Conservation (phyloP, 768 basidiomycete species). For the Cubamyces lactineus region DNA sequence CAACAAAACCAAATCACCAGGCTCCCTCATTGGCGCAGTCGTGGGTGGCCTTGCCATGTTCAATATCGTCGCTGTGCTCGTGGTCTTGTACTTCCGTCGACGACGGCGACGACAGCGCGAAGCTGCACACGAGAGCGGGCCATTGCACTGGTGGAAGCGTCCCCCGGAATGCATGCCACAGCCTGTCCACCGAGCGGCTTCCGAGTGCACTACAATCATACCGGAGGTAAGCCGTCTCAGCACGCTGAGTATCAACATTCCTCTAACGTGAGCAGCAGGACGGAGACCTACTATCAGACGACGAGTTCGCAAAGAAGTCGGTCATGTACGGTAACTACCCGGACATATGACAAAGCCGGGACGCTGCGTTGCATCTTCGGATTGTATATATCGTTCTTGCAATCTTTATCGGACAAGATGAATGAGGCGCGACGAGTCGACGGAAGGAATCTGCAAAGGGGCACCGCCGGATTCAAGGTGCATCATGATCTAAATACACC, state of each 20-base stretch:
- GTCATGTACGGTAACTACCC: conserved; percentile 3
- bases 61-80: background rate
- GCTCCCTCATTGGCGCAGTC: background rate
- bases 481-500: no score
- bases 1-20: background rate
- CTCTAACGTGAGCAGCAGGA: background rate
- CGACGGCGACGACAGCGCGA: background rate
- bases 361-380: no score
- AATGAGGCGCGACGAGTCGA: no score
- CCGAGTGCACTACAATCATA: background rate
- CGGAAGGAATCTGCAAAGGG: no score
- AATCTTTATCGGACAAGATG: no score
- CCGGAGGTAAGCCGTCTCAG: background rate
- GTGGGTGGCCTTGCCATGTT: background rate
- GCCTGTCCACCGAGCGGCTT: background rate
- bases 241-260: no score
- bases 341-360: background rate
- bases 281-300: background rate
- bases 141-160: conserved; percentile 2
- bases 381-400: no score
- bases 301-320: background rate
- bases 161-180: background rate
- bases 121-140: background rate
- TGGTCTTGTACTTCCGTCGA: background rate
- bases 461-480: no score